Percentiles rank a stretch among this genome's conserved stretches.
Evolutionary conservation across 345 rosid genomes (phyloP).

Genomic region (Hypericum perforatum): DNA sequence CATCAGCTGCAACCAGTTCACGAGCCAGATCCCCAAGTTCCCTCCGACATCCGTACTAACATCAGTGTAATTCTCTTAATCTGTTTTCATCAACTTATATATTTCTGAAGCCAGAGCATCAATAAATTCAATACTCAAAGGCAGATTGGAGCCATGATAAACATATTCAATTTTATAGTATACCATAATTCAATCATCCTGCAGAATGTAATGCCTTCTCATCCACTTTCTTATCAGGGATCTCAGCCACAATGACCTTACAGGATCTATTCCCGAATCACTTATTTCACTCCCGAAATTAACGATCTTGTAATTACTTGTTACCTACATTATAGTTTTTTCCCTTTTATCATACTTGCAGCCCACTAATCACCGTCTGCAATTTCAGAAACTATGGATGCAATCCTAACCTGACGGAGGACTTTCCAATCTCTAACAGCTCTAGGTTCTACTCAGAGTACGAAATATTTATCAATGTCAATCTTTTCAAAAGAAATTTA

Average conservation of each 20-base stretch:
- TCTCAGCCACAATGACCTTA: slow-evolving; percentile 36
- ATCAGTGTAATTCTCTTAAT: slow-evolving; percentile 41
- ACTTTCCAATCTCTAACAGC: slow-evolving; percentile 21
- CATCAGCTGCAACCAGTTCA: slow-evolving; percentile 45
- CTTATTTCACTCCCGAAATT: slow-evolving; percentile 25
- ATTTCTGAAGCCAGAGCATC: too few relatives aligned
- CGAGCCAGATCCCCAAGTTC: slow-evolving; percentile 32
- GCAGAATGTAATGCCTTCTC: slow-evolving; percentile 2
- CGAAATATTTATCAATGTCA: slow-evolving; percentile 11
- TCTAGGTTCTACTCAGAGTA: slow-evolving; percentile 39
- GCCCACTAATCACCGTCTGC: slow-evolving; percentile 6
- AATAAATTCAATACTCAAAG: too few relatives aligned
- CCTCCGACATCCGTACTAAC: slow-evolving; percentile 27
- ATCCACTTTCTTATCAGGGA: slow-evolving; percentile 33
- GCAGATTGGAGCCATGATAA: too few relatives aligned
- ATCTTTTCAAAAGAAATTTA: background rate
- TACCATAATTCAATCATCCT: background rate
- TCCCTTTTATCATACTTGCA: background rate
- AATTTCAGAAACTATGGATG: slow-evolving; percentile 38
- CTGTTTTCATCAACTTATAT: background rate
- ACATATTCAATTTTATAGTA: background rate
- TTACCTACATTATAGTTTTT: background rate
- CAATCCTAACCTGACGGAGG: slow-evolving; percentile 28
- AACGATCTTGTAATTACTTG: slow-evolving; percentile 30
- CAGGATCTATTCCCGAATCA: slow-evolving; percentile 27